Percentiles rank a stretch among this genome's conserved stretches.
phyloP scores from a whole-genome alignment of 169 alveolate species.

The Plasmodium inui region DNA sequence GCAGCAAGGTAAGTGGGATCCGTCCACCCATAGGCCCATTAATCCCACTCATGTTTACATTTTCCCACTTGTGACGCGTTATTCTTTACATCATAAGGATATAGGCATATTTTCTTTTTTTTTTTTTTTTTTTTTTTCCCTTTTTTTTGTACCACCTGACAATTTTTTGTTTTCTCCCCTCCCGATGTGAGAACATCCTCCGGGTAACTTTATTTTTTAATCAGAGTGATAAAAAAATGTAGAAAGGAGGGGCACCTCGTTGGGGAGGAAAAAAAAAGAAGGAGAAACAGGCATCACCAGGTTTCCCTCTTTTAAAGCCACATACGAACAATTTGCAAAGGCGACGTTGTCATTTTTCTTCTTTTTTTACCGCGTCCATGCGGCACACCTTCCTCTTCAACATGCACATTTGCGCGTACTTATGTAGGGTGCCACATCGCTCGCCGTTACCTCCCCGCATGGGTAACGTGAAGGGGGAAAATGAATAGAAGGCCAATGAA shows the following conservation, averaged over 20 bases:
- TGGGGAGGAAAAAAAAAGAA: neutral
- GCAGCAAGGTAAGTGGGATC: neutral
- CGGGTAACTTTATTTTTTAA: neutral
- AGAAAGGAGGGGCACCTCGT: neutral
- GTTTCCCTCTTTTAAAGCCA: neutral
- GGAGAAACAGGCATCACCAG: neutral
- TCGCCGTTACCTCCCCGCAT: neutral
- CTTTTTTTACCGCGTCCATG: neutral
- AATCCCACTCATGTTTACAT: neutral
- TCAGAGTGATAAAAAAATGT: neutral
- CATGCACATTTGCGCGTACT: neutral
- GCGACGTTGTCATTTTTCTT: neutral
- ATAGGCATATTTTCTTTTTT: neutral
- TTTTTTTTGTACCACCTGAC: neutral
- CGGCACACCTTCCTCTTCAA: neutral
- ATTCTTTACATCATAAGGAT: neutral
- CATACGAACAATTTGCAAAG: neutral
- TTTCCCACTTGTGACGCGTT: neutral
- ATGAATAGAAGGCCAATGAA: neutral
- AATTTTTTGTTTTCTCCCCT: neutral
- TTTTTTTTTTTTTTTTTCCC: neutral
- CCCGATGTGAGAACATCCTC: neutral
- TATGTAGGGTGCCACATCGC: neutral
- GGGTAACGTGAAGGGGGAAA: neutral
- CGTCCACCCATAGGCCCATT: neutral